Percentiles rank a stretch among this genome's conserved stretches.
Conservation (phyloP, 768 basidiomycete genomes). For the Termitomyces sp. region DNA sequence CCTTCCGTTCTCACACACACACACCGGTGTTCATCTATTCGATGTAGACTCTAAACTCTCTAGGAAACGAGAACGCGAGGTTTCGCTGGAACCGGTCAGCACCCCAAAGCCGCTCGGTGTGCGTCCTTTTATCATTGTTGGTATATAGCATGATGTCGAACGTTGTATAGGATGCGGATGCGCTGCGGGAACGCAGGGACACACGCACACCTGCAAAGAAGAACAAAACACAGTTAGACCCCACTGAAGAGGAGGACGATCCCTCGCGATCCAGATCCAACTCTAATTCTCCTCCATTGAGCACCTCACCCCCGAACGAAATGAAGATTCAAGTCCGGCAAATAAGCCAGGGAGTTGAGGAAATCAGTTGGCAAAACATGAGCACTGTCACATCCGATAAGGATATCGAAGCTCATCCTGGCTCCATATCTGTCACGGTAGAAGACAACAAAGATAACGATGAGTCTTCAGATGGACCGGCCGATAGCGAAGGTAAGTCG, state of each 20-base stretch:
- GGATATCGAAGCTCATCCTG: slow-evolving; percentile 21
- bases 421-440: slow-evolving; percentile 7
- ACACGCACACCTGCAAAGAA: slow-evolving; percentile 71
- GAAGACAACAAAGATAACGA: slow-evolving; percentile 10
- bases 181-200: slow-evolving; percentile 38
- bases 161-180: slow-evolving; percentile 38
- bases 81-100: slow-evolving; percentile 66
- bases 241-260: slow-evolving; percentile 66
- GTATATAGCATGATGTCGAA: background rate
- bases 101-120: slow-evolving; percentile 41
- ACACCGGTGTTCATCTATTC: slow-evolving; percentile 17
- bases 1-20: slow-evolving; percentile 4
- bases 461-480: slow-evolving; percentile 3
- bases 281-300: slow-evolving; percentile 42
- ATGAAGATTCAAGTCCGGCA: slow-evolving; percentile 70
- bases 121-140: slow-evolving; percentile 21
- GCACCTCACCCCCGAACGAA: slow-evolving; percentile 72
- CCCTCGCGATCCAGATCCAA: slow-evolving; percentile 36
- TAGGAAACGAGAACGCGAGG: slow-evolving; percentile 75
- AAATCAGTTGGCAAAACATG: slow-evolving; percentile 65
- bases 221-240: slow-evolving; percentile 60
- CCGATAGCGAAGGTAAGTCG: slow-evolving; percentile 10
- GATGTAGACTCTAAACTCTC: slow-evolving; percentile 47
- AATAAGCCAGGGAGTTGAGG: slow-evolving; percentile 78
- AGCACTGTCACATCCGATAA: slow-evolving; percentile 30